phyloP scores from a whole-genome alignment of 345 rosid species.

The Citrus hindsii region DNA sequence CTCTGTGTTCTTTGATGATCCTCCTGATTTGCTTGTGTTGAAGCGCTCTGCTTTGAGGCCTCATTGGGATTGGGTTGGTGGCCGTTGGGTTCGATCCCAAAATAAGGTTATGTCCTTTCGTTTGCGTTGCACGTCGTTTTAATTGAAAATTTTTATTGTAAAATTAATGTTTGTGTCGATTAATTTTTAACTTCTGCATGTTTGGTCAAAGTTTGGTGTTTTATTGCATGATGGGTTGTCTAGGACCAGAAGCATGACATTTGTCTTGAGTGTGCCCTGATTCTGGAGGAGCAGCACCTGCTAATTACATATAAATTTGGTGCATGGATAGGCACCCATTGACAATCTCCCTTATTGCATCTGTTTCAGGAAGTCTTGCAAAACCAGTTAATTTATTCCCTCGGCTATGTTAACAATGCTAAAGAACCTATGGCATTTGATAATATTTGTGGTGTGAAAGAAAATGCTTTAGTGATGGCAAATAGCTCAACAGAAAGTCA shows the following conservation, averaged over 20 bases:
- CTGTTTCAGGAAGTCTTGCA: neutral
- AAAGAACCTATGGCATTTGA: neutral
- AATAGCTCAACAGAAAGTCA: neutral
- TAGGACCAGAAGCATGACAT: too few species aligned
- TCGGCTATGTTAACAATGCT: neutral
- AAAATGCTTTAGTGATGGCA: neutral
- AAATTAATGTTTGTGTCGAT: neutral
- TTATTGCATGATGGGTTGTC: neutral
- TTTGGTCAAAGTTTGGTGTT: neutral
- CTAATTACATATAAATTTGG: neutral
- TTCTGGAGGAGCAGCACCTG: neutral
- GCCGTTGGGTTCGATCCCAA: conserved; percentile 16
- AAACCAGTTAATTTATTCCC: neutral
- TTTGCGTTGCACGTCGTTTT: neutral
- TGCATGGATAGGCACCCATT: neutral
- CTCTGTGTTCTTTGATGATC: conserved; percentile 14
- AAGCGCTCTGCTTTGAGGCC: conserved; percentile 13
- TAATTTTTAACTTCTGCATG: neutral
- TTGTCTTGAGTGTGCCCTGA: neutral
- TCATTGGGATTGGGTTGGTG: conserved; percentile 18
- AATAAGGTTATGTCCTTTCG: neutral
- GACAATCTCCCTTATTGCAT: neutral
- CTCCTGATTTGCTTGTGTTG: conserved; percentile 14
- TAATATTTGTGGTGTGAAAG: neutral
- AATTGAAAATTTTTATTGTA: neutral